Evolutionary conservation across 2,329 filamentous ascomycete species (phyloP), one percentile per base, ranked within the genome.

Genomic region (Aspergillus sp.): DNA sequence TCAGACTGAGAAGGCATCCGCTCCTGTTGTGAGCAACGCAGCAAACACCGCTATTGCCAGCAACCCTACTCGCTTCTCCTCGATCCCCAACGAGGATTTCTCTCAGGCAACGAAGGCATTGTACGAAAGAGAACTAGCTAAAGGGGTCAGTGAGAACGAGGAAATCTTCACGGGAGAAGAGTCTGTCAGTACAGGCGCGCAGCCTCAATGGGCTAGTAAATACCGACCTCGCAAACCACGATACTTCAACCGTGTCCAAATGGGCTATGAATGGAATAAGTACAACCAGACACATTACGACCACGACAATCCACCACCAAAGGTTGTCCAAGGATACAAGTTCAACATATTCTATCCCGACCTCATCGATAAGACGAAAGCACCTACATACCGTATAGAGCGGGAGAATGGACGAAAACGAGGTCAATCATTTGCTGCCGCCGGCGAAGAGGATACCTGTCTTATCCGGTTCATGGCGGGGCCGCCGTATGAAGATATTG

Each of bases 241-340:
- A 59, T 98, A 97, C 77, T 99, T 99, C 83, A 98, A 98, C 72
- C 89, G 95, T 41, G 93, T 98, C 47, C 93, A 96, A 75, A 97
- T 97, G 90, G 95, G 95, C 53, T 99, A 98, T 74, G 95, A 99
- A 75, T 99, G 95, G 95, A 99, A 99, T 81, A 99, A 99, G 76
- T 99, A 99, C 83, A 99, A 99, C 71, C 95, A 99, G 77, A 99
- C 95, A 12, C 95, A 99, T 76, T 99, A 99, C 78, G 95, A 98
- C 74, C 91, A 97, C 74, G 93, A 98, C 71, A 97, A 98, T 69
- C 95, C 95, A 2, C 95, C 95, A 1, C 95, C 95, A 24, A 97
- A 96, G 77, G 93, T 99, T 6, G 95, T 99, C 11, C 95, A 99
- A 74, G 95, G 95, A 56, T 99, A 99, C 82, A 97, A 96, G 74